These are phyloP conservation scores for Dothistroma septosporum DNA, from an alignment of 2,329 filamentous ascomycete species.

Conservation along the genomic window DNA sequence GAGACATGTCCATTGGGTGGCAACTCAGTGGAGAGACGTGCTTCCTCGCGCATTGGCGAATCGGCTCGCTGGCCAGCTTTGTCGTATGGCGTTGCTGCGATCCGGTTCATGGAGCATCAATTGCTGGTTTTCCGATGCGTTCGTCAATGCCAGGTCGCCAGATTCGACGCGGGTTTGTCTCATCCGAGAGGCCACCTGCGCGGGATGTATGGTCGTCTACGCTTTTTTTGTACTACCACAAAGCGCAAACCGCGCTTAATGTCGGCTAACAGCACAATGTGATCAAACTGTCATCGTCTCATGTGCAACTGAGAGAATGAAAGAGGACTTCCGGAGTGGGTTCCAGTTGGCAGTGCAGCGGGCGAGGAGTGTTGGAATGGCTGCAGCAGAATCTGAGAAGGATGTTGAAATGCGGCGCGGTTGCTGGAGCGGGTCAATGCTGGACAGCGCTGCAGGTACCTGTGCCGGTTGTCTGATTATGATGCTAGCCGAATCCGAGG, in stretches of 20 bases:
- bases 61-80: conserved; percentile 15
- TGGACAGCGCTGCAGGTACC: conserved; percentile 14
- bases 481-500: conserved; percentile 10
- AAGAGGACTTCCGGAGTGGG: background rate
- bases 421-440: conserved; percentile 12
- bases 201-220: background rate
- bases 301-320: background rate
- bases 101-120: conserved; percentile 14
- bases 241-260: conserved; percentile 6
- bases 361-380: background rate
- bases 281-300: background rate
- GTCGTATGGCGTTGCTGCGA: conserved; percentile 5
- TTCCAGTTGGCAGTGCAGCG: background rate
- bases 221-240: background rate
- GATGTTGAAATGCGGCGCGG: conserved; percentile 18
- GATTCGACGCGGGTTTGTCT: background rate
- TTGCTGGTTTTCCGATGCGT: background rate
- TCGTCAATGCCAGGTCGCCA: background rate
- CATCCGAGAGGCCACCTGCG: background rate
- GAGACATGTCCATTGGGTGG: conserved; percentile 14
- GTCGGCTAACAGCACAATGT: conserved; percentile 1
- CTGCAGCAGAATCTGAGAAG: background rate
- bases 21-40: conserved; percentile 16
- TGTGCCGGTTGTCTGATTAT: conserved; percentile 7
- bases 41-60: conserved; percentile 24